Conservation (phyloP, 306 rosid species). For the Sicyos baderoa region DNA sequence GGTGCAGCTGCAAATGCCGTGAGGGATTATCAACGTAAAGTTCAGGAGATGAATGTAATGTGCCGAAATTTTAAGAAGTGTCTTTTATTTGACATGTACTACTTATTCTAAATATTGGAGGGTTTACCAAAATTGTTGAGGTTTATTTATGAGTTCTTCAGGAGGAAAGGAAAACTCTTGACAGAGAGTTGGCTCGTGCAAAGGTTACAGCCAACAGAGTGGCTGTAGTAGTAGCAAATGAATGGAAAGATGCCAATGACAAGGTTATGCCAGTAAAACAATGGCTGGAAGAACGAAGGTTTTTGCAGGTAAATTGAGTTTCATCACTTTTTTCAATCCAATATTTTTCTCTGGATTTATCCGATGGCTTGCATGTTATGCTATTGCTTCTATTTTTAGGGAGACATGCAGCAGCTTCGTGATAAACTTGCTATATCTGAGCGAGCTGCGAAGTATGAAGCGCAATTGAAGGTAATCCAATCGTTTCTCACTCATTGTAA, state of each 20-base stretch:
- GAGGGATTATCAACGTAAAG: conserved; percentile 96
- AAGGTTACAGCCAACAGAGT: conserved; percentile 96
- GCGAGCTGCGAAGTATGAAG: conserved; percentile 68
- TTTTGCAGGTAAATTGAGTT: conserved; percentile 54
- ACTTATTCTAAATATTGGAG: conserved; percentile 13
- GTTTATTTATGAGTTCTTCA: conserved; percentile 31
- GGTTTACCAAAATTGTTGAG: conserved; percentile 12
- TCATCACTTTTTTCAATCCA: conserved; percentile 11
- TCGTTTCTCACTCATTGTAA: conserved; percentile 31
- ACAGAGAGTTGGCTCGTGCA: conserved; percentile 97
- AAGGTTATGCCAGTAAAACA: conserved; percentile 99
- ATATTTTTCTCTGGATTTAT: conserved; percentile 8
- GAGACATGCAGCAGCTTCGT: conserved; percentile 98
- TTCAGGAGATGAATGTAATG: conserved; percentile 97
- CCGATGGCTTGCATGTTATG: background rate
- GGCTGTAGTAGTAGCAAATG: conserved; percentile 93
- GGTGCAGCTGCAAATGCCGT: conserved; percentile 99
- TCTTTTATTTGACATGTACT: conserved; percentile 14
- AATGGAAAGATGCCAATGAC: conserved; percentile 97
- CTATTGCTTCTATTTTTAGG: conserved; percentile 35
- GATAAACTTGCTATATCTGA: conserved; percentile 84
- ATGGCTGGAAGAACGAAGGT: conserved; percentile 97
- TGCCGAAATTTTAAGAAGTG: conserved; percentile 19
- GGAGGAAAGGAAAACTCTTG: conserved; percentile 98
- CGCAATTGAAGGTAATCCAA: conserved; percentile 78